These are phyloP conservation scores for Pelargonium hybrid DNA, from an alignment of 441 rosid species.

Conservation along the genomic window DNA sequence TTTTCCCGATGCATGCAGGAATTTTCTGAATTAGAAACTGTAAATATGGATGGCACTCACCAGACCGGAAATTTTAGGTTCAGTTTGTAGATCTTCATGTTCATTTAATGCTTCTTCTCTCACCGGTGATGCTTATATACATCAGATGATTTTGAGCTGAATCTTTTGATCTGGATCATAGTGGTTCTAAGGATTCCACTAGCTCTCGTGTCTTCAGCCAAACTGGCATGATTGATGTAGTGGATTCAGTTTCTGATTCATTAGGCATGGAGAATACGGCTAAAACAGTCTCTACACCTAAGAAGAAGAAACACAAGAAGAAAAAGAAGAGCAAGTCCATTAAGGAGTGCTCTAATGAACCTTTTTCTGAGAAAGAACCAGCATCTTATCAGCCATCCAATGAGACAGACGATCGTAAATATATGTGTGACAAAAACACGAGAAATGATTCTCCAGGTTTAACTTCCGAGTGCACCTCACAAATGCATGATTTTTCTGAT, in stretches of 20 bases:
- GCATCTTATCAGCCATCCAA: not conserved
- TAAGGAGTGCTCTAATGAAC: not conserved
- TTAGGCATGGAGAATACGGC: not conserved
- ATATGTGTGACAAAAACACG: not conserved
- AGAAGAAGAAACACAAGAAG: constrained; percentile 7
- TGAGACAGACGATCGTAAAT: not conserved
- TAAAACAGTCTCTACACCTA: not conserved
- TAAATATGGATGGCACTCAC: too few species aligned
- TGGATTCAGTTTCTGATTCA: constrained; percentile 5
- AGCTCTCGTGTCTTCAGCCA: not conserved
- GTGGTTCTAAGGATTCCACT: not conserved
- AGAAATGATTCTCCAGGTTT: not conserved
- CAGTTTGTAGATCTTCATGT: too few species aligned
- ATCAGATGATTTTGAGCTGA: not conserved
- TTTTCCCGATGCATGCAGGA: too few species aligned
- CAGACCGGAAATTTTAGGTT: too few species aligned
- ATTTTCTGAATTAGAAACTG: too few species aligned
- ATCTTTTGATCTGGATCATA: not conserved
- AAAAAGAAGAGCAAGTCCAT: constrained; percentile 4
- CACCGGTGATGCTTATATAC: too few species aligned
- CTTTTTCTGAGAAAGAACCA: not conserved
- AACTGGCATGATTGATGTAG: not conserved
- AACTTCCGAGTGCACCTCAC: not conserved
- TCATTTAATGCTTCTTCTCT: too few species aligned
- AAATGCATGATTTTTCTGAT: constrained; percentile 1